phyloP scores from a whole-genome alignment of 371 early-diverging fungal species.

The Dichotomocladium elegans region DNA sequence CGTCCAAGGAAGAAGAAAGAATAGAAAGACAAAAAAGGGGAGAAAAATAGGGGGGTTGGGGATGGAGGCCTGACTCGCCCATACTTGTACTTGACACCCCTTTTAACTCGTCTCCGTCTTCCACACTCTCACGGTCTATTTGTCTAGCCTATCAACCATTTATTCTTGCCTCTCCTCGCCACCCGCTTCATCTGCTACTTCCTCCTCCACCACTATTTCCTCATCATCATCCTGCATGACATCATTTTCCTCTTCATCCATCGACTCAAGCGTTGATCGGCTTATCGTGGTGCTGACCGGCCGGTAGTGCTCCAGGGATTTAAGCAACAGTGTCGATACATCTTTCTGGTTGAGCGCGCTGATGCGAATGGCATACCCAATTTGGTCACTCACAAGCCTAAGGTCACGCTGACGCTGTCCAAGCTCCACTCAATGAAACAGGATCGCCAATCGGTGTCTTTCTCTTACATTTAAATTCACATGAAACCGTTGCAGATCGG shows the following conservation, averaged over 20 bases:
- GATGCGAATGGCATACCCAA: constrained; percentile 4
- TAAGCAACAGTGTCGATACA: constrained; percentile 1
- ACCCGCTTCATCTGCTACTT: no score
- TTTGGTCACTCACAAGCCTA: constrained; percentile 3
- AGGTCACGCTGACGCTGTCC: background rate
- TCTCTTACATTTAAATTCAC: background rate
- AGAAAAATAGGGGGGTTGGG: constrained; percentile 8
- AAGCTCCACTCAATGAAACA: background rate
- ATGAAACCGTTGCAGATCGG: background rate
- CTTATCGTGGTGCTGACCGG: background rate
- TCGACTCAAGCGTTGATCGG: no score
- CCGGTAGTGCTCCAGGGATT: constrained; percentile 7
- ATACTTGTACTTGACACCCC: no score
- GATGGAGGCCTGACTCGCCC: no score
- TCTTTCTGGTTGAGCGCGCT: constrained; percentile 9
- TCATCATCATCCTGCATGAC: no score
- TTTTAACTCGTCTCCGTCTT: no score
- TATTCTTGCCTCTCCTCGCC: no score
- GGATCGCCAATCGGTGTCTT: background rate
- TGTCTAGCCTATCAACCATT: no score
- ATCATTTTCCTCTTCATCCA: no score
- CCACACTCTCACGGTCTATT: no score
- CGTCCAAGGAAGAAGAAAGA: constrained; percentile 3
- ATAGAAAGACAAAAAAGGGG: constrained; percentile 4
- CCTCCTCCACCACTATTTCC: no score